Evolutionary conservation across 176 grass and related monocot species (phyloP).

Genomic region (Avena sativa): DNA sequence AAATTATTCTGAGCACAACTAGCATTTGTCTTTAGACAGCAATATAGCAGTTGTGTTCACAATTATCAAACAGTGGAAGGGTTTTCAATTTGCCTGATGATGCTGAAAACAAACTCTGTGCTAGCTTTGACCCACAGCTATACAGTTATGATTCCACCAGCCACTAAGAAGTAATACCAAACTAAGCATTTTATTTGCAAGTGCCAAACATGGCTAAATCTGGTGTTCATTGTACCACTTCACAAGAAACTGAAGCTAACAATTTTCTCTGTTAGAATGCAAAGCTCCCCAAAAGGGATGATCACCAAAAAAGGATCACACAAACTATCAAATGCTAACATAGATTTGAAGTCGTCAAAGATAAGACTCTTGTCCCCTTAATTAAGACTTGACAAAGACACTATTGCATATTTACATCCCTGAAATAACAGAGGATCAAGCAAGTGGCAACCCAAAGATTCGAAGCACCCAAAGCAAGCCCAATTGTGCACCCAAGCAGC

Average conservation of each 20-base stretch:
- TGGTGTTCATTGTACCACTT: not conserved
- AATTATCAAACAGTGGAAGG: not conserved
- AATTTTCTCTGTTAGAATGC: not conserved
- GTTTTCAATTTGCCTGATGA: not conserved
- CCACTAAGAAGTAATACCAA: not conserved
- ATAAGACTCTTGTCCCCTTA: not conserved
- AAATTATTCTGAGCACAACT: not conserved
- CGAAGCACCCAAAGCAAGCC: not conserved
- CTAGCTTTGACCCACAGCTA: not conserved
- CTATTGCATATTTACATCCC: not conserved
- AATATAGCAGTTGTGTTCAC: not conserved
- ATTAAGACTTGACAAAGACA: slow-evolving; percentile 2
- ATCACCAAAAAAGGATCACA: not conserved
- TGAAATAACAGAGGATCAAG: not conserved
- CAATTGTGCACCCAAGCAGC: not conserved
- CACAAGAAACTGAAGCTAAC: not conserved
- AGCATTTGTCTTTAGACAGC: not conserved
- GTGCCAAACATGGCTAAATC: not conserved
- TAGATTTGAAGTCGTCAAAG: not conserved
- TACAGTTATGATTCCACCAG: not conserved
- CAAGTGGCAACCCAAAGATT: not conserved
- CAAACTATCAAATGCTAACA: not conserved
- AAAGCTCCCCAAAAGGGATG: not conserved
- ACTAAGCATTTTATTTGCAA: not conserved
- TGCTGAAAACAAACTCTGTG: not conserved